These are phyloP conservation scores for Gossypium trilobum DNA, from an alignment of 441 rosid genomes.

Conservation along the genomic window DNA sequence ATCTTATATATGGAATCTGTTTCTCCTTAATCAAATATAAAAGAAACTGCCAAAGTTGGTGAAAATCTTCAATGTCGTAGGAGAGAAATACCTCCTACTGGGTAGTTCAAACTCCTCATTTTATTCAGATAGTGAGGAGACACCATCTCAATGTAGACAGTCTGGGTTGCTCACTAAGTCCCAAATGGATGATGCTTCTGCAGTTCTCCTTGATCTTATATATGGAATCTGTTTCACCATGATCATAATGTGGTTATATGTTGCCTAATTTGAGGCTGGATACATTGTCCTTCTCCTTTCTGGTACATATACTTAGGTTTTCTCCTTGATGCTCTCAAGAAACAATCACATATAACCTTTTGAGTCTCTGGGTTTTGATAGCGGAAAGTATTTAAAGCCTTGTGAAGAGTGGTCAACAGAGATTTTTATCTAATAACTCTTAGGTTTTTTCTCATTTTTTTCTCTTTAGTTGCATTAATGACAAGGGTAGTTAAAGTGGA, in stretches of 20 bases:
- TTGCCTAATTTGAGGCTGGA: neutral
- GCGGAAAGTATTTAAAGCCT: neutral
- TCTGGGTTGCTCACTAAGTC: neutral
- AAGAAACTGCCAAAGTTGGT: no score
- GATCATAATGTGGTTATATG: neutral
- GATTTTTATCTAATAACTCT: slow-evolving; percentile 2
- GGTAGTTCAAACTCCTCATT: no score
- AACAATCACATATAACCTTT: neutral
- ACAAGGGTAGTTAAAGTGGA: neutral
- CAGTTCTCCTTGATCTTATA: neutral
- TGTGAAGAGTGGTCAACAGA: neutral
- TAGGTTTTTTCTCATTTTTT: neutral
- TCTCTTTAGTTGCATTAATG: neutral
- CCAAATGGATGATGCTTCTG: neutral
- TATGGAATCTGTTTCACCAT: neutral
- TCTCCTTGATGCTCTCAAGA: neutral
- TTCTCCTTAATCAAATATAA: neutral
- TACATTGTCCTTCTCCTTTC: neutral
- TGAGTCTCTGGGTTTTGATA: neutral
- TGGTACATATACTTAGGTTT: neutral
- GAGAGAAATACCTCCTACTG: no score
- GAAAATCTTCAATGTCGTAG: no score
- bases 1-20: neutral
- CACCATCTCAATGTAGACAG: no score
- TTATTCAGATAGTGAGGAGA: no score